These are phyloP conservation scores for Cladophialophora immunda DNA, from an alignment of 2,329 filamentous ascomycete genomes.

Conservation along the genomic window DNA sequence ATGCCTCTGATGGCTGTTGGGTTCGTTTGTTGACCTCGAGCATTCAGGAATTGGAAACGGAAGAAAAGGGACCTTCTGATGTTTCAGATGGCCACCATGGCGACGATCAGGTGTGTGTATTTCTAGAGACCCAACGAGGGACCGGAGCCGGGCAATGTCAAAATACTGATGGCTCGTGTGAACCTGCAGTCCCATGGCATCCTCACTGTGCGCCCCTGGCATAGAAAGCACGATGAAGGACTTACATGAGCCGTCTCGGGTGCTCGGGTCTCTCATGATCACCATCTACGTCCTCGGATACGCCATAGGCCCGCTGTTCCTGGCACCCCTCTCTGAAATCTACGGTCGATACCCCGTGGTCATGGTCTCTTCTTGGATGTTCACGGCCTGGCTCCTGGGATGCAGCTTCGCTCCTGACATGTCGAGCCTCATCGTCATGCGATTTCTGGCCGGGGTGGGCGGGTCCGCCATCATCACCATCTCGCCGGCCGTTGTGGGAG, in stretches of 20 bases:
- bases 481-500: conserved; percentile 51
- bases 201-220: conserved; percentile 56
- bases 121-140: background rate
- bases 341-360: conserved; percentile 64
- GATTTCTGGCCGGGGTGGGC: conserved; percentile 66
- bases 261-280: conserved; percentile 10
- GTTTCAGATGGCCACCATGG: background rate
- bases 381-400: conserved; percentile 66
- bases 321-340: conserved; percentile 72
- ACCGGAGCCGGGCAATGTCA: background rate
- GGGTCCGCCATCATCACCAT: conserved; percentile 63
- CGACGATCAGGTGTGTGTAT: conserved; percentile 1
- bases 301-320: conserved; percentile 46
- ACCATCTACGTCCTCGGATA: conserved; percentile 38
- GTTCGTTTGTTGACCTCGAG: background rate
- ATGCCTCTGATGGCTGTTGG: background rate
- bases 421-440: conserved; percentile 63
- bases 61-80: background rate
- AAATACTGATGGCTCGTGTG: background rate
- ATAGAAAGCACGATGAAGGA: conserved; percentile 53
- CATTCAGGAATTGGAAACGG: background rate
- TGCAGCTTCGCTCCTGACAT: conserved; percentile 65
- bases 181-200: conserved; percentile 36
- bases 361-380: conserved; percentile 63
- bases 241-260: conserved; percentile 51